These are phyloP conservation scores for Phlebiopsis flavidoalba DNA, from an alignment of 768 basidiomycete species.

Conservation along the genomic window DNA sequence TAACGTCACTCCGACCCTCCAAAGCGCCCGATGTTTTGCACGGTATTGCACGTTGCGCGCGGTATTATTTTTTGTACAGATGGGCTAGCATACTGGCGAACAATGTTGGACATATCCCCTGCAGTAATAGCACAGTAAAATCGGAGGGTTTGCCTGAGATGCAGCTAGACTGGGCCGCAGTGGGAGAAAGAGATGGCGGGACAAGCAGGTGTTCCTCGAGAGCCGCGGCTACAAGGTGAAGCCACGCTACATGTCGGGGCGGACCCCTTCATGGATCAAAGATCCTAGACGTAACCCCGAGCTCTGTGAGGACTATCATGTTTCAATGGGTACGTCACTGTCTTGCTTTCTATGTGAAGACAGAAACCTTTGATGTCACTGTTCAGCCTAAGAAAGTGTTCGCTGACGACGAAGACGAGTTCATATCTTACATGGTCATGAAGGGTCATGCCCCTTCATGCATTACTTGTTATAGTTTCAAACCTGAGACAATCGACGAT, in stretches of 20 bases:
- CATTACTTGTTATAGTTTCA: too few relatives aligned
- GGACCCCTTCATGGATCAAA: constrained; percentile 15
- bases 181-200: constrained; percentile 4
- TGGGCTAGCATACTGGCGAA: too few relatives aligned
- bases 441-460: too few relatives aligned
- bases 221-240: constrained; percentile 12
- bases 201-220: constrained; percentile 11
- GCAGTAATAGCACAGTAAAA: too few relatives aligned
- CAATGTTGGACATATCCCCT: too few relatives aligned
- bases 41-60: too few relatives aligned
- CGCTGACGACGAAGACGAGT: constrained; percentile 12
- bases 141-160: too few relatives aligned
- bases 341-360: neutral
- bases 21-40: too few relatives aligned
- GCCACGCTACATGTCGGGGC: constrained; percentile 4
- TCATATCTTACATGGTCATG: constrained; percentile 24
- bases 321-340: constrained; percentile 2
- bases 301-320: neutral
- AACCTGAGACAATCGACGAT: constrained; percentile 29
- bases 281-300: too few relatives aligned
- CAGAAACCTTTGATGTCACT: neutral
- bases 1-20: too few relatives aligned
- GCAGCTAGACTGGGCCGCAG: too few relatives aligned
- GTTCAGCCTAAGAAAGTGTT: constrained; percentile 17
- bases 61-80: too few relatives aligned